phyloP scores from a whole-genome alignment of 108 stramenopile species.

The Nitzschia sp. region DNA sequence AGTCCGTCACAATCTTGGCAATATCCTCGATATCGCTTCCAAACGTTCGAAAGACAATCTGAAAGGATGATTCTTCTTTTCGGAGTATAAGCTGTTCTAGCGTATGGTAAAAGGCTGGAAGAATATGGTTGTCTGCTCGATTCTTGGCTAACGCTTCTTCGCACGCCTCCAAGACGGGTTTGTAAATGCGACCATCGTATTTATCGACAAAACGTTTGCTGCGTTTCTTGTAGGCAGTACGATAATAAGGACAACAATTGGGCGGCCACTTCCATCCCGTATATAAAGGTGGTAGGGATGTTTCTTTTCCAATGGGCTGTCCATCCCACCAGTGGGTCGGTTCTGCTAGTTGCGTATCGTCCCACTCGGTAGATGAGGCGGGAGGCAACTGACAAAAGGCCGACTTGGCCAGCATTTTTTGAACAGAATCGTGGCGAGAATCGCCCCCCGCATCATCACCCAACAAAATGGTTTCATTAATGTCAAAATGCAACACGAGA shows the following conservation, averaged over 20 bases:
- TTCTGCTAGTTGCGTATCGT: constrained; percentile 38
- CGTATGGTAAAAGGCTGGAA: constrained; percentile 81
- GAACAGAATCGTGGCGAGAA: constrained; percentile 62
- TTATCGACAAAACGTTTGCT: constrained; percentile 58
- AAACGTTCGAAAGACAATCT: constrained; percentile 81
- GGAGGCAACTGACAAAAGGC: constrained; percentile 70
- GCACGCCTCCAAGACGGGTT: constrained; percentile 18
- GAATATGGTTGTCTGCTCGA: constrained; percentile 32
- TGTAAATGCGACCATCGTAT: constrained; percentile 61
- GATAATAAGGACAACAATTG: constrained; percentile 76
- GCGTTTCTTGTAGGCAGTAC: constrained; percentile 57
- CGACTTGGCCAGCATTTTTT: constrained; percentile 83
- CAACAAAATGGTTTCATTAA: constrained; percentile 86
- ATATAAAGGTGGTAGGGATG: constrained; percentile 63
- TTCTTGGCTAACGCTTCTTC: constrained; percentile 14
- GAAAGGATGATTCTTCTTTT: constrained; percentile 1
- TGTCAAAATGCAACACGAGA: constrained; percentile 69
- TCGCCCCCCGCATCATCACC: constrained; percentile 88
- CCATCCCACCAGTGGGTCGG: constrained; percentile 91
- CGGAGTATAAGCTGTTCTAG: constrained; percentile 33
- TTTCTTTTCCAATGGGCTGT: constrained; percentile 34
- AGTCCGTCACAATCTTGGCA: constrained; percentile 56
- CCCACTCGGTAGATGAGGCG: constrained; percentile 5
- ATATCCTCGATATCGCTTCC: constrained; percentile 73
- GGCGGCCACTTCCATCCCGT: constrained; percentile 77